Evolutionary conservation across 106 monocot species (phyloP).

Genomic region (Triglochin maritima): DNA sequence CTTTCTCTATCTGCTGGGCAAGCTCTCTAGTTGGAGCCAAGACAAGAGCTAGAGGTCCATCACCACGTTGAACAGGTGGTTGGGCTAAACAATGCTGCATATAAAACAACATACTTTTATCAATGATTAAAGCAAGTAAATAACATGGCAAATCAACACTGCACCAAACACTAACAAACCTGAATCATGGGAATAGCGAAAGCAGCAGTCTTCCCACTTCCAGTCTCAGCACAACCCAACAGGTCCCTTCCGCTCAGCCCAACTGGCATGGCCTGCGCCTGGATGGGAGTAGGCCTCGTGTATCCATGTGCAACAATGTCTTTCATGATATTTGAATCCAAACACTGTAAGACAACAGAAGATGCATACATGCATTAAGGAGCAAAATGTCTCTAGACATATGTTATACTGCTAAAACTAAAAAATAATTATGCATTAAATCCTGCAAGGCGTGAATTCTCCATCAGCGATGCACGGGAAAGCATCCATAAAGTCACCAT

Average conservation of each 20-base stretch:
- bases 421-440: too few relatives aligned
- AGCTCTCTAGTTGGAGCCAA: constrained; percentile 60
- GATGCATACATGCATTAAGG: not conserved
- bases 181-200: constrained; percentile 64
- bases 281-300: constrained; percentile 44
- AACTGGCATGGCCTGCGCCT: constrained; percentile 58
- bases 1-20: constrained; percentile 60
- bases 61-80: constrained; percentile 29
- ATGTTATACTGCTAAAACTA: too few relatives aligned
- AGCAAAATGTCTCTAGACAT: not conserved
- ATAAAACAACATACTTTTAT: not conserved
- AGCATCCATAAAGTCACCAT: too few relatives aligned
- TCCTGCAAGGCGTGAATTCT: too few relatives aligned
- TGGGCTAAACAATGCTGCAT: constrained; percentile 53
- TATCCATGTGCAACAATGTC: constrained; percentile 49
- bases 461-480: too few relatives aligned
- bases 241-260: constrained; percentile 48
- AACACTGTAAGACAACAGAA: constrained; percentile 20
- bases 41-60: constrained; percentile 55
- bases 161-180: constrained; percentile 10
- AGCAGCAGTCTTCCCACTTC: constrained; percentile 61
- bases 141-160: too few relatives aligned
- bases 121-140: not conserved
- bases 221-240: constrained; percentile 53
- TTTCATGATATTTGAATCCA: constrained; percentile 41